phyloP scores from a whole-genome alignment of 169 alveolate genomes.

The Plasmodium coatneyi region DNA sequence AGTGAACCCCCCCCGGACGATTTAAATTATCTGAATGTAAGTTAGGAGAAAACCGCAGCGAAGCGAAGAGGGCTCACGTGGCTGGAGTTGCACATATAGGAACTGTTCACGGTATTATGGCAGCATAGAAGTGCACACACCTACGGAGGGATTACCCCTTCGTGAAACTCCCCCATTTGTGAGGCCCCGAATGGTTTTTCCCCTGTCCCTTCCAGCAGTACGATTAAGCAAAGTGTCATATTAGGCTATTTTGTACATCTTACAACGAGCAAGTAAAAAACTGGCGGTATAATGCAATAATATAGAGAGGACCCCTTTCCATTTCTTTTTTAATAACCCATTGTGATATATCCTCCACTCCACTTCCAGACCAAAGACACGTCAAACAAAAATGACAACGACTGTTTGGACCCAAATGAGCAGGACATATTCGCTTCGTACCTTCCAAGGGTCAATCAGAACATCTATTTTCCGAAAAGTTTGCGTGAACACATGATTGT shows the following conservation, averaged over 20 bases:
- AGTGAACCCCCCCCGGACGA: constrained; percentile 40
- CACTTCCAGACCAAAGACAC: constrained; percentile 8
- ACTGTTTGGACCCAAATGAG: constrained; percentile 5
- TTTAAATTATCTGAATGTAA: constrained; percentile 25
- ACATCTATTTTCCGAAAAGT: constrained; percentile 36
- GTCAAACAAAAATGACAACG: not conserved
- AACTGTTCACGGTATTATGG: not conserved
- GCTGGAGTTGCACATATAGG: not conserved
- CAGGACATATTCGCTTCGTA: constrained; percentile 28
- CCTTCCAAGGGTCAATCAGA: constrained; percentile 4
- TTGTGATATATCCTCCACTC: not conserved
- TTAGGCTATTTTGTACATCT: not conserved
- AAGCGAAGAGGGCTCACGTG: not conserved
- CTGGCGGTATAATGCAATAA: not conserved
- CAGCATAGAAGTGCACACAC: not conserved
- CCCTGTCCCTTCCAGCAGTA: not conserved
- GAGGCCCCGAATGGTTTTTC: not conserved
- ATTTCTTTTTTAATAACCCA: not conserved
- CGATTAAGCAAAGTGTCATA: not conserved
- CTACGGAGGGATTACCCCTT: not conserved
- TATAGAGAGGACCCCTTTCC: not conserved
- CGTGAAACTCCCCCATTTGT: not conserved
- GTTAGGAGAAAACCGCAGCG: not conserved
- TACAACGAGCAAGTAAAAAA: not conserved
- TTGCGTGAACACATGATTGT: constrained; percentile 40